Percentiles rank a stretch among this genome's conserved stretches.
These are phyloP conservation scores for Ramichloridium luteum DNA, from an alignment of 2,329 filamentous ascomycete genomes.

Conservation along the genomic window DNA sequence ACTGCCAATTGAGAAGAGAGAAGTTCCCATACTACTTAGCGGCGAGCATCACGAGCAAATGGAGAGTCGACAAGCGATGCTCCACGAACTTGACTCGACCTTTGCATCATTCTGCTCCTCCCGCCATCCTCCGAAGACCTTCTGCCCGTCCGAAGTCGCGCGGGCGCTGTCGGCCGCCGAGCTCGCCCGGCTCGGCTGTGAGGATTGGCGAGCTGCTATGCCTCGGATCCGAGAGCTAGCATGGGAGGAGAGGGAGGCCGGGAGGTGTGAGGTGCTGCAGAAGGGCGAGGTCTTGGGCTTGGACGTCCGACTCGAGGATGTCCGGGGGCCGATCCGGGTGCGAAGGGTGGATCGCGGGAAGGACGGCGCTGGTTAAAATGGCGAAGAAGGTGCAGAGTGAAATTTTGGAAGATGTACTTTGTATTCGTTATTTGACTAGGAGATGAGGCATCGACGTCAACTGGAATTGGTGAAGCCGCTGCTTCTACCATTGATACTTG, in stretches of 20 bases:
- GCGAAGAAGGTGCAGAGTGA: no score
- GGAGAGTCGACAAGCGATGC: no score
- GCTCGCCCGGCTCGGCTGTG: conserved; percentile 21
- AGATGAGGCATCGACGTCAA: no score
- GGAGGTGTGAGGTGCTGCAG: conserved; percentile 38
- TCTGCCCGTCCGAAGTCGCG: conserved; percentile 42
- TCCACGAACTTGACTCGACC: no score
- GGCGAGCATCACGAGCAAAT: no score
- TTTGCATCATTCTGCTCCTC: conserved; percentile 1
- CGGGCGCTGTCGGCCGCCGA: conserved; percentile 32
- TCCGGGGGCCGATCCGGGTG: conserved; percentile 38
- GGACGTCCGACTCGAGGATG: conserved; percentile 22
- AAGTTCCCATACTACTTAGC: no score
- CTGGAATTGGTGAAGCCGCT: no score
- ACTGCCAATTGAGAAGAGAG: no score
- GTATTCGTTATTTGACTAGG: no score
- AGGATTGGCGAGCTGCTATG: conserved; percentile 38
- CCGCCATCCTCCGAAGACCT: conserved; percentile 36
- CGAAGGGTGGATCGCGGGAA: conserved; percentile 17
- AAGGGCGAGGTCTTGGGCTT: conserved; percentile 30
- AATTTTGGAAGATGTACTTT: no score
- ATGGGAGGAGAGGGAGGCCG: conserved; percentile 30
- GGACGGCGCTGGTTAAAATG: conserved; percentile 16
- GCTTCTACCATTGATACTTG: no score
- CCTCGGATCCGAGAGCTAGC: conserved; percentile 29